Base-by-base conservation (phyloP, 2,329 filamentous ascomycete genomes). In the Fusarium hainanense region DNA sequence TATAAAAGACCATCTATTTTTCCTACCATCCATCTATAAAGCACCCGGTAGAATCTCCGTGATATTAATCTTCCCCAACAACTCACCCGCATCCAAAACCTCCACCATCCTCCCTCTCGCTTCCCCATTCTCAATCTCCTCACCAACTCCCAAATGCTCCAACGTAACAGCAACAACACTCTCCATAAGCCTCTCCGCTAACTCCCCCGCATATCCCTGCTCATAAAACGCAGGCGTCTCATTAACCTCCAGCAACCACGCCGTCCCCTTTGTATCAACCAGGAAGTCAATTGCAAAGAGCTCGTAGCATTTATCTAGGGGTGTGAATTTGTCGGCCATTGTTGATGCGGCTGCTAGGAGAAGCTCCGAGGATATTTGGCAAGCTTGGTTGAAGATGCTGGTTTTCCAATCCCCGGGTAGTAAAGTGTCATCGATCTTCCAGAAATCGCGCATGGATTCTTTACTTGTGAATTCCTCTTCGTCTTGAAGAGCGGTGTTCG, bases 191-290 rank as follows among this genome's bases (percentile, higher is more conserved):
- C 78, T 65, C 41, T 75, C 32, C 0, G 79, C 75, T 47, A 81
- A 40, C n/a, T 75, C 71, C 0, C 79, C 79, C 0, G 79, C 78
- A 2, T 78, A 73, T 0, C 77, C 78, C 1, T 77, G 69, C 21
- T 81, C 59, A 44, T 81, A 81, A 42, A 81, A 81, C 0, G 79
- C 79, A 0, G 80, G 80, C 23, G 79, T 79, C 68, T 81, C 79
- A 20, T 81, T 81, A 1, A 78, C 79, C 60, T 81, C 80, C 1
- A 81, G 57, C 0, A 81, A 55, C 80, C 80, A 81, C 0, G 74
- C 77, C 1, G 55, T 74, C 0, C 79, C 80, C 0, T 59, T 58
- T 0, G 68, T 64, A 41, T 81, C 80, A 9, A 81, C 52, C 20
- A 81, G 63, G 25, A 79, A 81, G 46, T 81, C 80, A 1, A 79